Percentiles rank a stretch among this genome's conserved stretches.
Conservation (phyloP, 306 rosid genomes). For the Biancaea sappan region DNA sequence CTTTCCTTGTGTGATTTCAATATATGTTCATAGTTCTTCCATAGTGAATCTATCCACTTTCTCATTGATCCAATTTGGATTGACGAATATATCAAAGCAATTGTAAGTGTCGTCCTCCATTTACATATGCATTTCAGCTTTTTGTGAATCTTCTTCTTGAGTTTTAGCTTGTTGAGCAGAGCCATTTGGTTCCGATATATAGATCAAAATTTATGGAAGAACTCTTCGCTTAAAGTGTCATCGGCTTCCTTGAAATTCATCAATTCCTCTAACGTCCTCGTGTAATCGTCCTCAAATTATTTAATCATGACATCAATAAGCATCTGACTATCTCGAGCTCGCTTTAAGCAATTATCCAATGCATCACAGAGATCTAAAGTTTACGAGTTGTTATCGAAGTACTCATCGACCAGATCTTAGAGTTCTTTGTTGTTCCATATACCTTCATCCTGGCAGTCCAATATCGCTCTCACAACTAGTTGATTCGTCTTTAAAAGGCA, state of each 20-base stretch:
- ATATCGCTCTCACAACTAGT: constrained; percentile 78
- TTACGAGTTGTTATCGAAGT: constrained; percentile 78
- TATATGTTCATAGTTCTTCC: too few relatives aligned
- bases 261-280: constrained; percentile 59
- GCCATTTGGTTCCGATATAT: constrained; percentile 59
- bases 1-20: too few relatives aligned
- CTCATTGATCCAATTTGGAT: constrained; percentile 85
- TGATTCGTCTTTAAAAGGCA: constrained; percentile 88
- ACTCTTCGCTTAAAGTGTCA: constrained; percentile 78
- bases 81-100: constrained; percentile 79
- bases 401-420: constrained; percentile 85
- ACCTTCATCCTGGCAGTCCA: constrained; percentile 81
- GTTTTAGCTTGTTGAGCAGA: constrained; percentile 73
- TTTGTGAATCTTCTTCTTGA: constrained; percentile 61
- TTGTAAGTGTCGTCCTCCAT: constrained; percentile 84
- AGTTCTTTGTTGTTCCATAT: constrained; percentile 80
- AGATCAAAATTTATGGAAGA: constrained; percentile 63
- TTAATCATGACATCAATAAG: constrained; percentile 64
- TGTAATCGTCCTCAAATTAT: constrained; percentile 67
- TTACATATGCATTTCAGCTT: constrained; percentile 50
- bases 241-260: constrained; percentile 77
- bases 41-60: constrained; percentile 76
- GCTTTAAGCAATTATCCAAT: constrained; percentile 69
- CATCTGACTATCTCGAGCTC: constrained; percentile 77
- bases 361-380: constrained; percentile 85